phyloP scores from a whole-genome alignment of 768 basidiomycete species.

The Leccinellum albellum region DNA sequence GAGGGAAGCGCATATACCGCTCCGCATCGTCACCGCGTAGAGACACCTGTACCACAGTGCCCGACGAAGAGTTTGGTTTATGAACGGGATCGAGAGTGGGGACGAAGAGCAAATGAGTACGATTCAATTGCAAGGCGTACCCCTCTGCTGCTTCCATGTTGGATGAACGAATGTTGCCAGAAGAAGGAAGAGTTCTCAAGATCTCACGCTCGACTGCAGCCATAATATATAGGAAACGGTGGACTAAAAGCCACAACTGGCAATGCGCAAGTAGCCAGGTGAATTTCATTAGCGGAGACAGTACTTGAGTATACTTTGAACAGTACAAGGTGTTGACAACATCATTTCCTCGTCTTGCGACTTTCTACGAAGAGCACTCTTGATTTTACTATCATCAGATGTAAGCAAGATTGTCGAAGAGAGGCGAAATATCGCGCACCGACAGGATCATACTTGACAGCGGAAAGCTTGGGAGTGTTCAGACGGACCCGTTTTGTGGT shows the following conservation, averaged over 20 bases:
- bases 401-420: background rate
- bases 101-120: slow-evolving; percentile 25
- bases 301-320: background rate
- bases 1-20: slow-evolving; percentile 18
- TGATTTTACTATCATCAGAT: slow-evolving; percentile 48
- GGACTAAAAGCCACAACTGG: background rate
- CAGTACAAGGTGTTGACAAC: background rate
- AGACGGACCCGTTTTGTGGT: slow-evolving; percentile 70
- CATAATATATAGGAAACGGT: no score
- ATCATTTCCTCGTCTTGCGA: slow-evolving; percentile 65
- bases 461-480: slow-evolving; percentile 71
- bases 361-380: slow-evolving; percentile 79
- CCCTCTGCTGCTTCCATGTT: background rate
- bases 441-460: slow-evolving; percentile 89
- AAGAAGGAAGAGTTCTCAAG: background rate
- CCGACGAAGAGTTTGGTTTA: background rate
- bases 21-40: slow-evolving; percentile 13
- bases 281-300: slow-evolving; percentile 2
- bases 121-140: slow-evolving; percentile 18
- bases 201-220: slow-evolving; percentile 3
- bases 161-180: background rate
- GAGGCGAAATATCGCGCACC: slow-evolving; percentile 45
- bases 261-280: background rate
- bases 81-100: slow-evolving; percentile 3
- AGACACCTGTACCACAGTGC: slow-evolving; percentile 25